Percentiles rank a stretch among this genome's conserved stretches.
These are phyloP conservation scores for Arachis monticola DNA, from an alignment of 331 rosid genomes.

Conservation along the genomic window DNA sequence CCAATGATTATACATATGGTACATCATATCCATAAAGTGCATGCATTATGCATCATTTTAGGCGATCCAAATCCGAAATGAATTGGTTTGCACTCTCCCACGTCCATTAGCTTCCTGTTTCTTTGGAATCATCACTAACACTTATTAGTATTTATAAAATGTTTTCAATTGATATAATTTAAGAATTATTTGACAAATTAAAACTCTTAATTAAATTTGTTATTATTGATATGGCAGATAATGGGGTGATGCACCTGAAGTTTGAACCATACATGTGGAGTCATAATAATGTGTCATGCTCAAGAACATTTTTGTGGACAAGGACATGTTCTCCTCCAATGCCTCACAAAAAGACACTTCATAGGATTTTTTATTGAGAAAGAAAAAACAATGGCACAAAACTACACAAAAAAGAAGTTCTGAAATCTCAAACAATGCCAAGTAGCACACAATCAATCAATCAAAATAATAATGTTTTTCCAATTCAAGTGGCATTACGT, in stretches of 20 bases:
- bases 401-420: slow-evolving; percentile 3
- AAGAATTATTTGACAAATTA: no score
- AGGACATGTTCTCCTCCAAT: slow-evolving; percentile 38
- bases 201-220: no score
- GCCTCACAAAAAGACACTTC: slow-evolving; percentile 22
- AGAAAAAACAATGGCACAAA: slow-evolving; percentile 10
- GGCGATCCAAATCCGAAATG: neutral
- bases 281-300: slow-evolving; percentile 34
- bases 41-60: no score
- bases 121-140: slow-evolving; percentile 42
- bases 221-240: slow-evolving; percentile 29
- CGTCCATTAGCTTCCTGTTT: slow-evolving; percentile 18
- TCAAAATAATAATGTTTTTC: neutral
- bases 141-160: neutral
- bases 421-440: slow-evolving; percentile 36
- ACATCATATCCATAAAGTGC: no score
- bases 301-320: slow-evolving; percentile 57
- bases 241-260: slow-evolving; percentile 28
- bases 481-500: slow-evolving; percentile 38
- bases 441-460: slow-evolving; percentile 38
- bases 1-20: no score
- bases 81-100: neutral
- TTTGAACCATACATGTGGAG: slow-evolving; percentile 65
- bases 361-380: slow-evolving; percentile 8
- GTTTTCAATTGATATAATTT: no score